Percentiles rank a stretch among this genome's conserved stretches.
Conservation (phyloP, 805 yeast species). For the Yamadazyma paraphyllophila region DNA sequence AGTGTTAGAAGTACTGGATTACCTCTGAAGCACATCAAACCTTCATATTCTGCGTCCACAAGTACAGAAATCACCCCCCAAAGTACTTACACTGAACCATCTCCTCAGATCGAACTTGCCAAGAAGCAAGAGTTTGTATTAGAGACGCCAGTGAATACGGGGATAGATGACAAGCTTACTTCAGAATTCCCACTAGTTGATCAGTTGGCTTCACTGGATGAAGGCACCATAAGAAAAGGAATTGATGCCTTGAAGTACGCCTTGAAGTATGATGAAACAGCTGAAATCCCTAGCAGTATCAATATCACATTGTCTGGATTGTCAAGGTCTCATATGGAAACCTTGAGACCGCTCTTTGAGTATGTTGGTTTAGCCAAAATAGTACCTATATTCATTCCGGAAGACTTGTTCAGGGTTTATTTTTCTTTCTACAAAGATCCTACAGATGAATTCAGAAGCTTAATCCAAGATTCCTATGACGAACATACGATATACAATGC, state of each 20-base stretch:
- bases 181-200: slow-evolving; percentile 25
- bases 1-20: neutral
- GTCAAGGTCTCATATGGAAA: slow-evolving; percentile 1
- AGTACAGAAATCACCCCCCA: too few species aligned
- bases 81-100: neutral
- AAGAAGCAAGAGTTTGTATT: neutral
- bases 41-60: neutral
- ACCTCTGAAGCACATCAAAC: slow-evolving; percentile 1
- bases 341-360: slow-evolving; percentile 30
- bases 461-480: slow-evolving; percentile 22
- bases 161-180: slow-evolving; percentile 19
- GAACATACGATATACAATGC: slow-evolving; percentile 30
- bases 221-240: slow-evolving; percentile 33
- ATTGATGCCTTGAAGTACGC: slow-evolving; percentile 37
- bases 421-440: slow-evolving; percentile 23
- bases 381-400: slow-evolving; percentile 23
- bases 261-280: slow-evolving; percentile 33
- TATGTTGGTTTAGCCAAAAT: slow-evolving; percentile 26
- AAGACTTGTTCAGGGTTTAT: slow-evolving; percentile 36
- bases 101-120: neutral
- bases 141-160: neutral
- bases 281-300: slow-evolving; percentile 7
- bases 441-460: slow-evolving; percentile 19
- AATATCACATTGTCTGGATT: neutral
- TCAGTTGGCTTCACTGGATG: slow-evolving; percentile 23